A percentile compares a stretch with the other conserved stretches of the same genome.
phyloP scores from a whole-genome alignment of 371 early-diverging fungal genomes.

The Quaeritorhiza haematococci region DNA sequence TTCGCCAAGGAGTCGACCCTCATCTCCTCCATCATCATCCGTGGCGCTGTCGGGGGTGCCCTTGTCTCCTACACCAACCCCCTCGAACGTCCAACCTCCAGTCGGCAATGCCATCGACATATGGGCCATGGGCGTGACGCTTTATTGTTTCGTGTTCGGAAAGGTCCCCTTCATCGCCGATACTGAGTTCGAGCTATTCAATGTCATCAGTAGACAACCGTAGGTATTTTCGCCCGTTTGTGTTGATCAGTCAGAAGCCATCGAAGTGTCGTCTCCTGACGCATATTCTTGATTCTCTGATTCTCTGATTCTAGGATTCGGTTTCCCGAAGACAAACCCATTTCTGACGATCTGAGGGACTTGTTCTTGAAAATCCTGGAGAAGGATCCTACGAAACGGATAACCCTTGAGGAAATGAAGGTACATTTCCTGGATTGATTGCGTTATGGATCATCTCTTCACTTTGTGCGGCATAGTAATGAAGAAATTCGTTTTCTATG shows the following conservation, averaged over 20 bases:
- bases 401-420: constrained; percentile 80
- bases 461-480: neutral
- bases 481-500: neutral
- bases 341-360: constrained; percentile 44
- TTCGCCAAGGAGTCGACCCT: neutral
- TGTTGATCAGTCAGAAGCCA: neutral
- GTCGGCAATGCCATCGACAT: constrained; percentile 91
- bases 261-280: neutral
- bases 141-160: constrained; percentile 96
- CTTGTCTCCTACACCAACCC: no score
- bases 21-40: neutral
- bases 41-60: neutral
- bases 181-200: constrained; percentile 94
- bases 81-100: no score
- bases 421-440: constrained; percentile 26
- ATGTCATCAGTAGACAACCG: constrained; percentile 74
- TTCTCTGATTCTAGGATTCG: constrained; percentile 31
- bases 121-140: constrained; percentile 98
- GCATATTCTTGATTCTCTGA: neutral
- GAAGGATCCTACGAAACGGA: constrained; percentile 80
- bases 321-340: constrained; percentile 50
- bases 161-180: constrained; percentile 93
- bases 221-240: neutral
- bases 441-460: neutral
- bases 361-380: constrained; percentile 67